Evolutionary conservation across 106 monocot genomes (phyloP), one percentile per base, ranked within the genome.

Genomic region (Dendrobium chrysotoxum): DNA sequence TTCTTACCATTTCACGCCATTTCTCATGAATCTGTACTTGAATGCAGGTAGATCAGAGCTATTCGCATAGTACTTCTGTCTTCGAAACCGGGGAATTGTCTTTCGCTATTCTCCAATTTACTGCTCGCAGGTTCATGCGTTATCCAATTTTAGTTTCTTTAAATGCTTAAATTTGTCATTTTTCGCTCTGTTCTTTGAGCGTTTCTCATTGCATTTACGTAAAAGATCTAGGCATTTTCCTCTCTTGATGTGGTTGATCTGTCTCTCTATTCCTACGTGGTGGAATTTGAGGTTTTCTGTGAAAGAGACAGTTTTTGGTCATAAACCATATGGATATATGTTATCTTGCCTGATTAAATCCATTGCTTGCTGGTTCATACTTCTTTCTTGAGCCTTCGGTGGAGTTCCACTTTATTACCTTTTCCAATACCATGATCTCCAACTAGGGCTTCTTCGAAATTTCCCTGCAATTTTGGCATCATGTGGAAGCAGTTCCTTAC

Each of bases 401-500:
- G 31, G 1, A 31, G 70, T 70, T 70, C 28, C 28, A 30, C 35
- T 70, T 16, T 75, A 42, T 75, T 5, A 61, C 75, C 75, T 75
- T 42, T n/a, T 75, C 7, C 17, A 20, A 45, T 21, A 44, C 4
- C 75, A 75, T 42, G 44, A 44, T 42, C 40, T 23, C 2, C 42
- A 75, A 75, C 35, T 75, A 42, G 44, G 75, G 75, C 9, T 75
- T 44, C 35, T 40, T 25, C n/a, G 13, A n/a, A n/a, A 12, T 41
- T 28, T 18, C 9, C 23, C 25, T 21, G 75, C 21, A 42, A 30
- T 28, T 72, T 39, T 45, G 70, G 55, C 81, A 78, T 77, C 21
- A 90, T 90, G 89, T 90, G 86, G 89, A 90, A 90, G 78, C 86
- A 90, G 23, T 80, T 90, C 72, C 76, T 90, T 13, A 82, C 80